Evolutionary conservation across 1,284 basidiomycete genomes (phyloP).

Genomic region (Athelia sp.): DNA sequence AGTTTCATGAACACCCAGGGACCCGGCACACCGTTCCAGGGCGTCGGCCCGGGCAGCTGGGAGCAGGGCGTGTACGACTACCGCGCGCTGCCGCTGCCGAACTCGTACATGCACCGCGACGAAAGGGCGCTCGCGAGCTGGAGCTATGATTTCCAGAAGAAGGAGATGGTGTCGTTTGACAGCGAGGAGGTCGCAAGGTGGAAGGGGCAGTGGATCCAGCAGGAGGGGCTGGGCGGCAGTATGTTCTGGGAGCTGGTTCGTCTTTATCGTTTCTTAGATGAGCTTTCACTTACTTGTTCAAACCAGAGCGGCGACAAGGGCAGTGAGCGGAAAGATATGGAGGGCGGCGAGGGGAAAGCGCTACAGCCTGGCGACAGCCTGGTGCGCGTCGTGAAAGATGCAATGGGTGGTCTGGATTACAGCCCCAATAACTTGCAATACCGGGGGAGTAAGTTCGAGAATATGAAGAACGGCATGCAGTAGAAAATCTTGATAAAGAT

Average conservation of each 20-base stretch:
- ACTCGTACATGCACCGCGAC: slow-evolving; percentile 57
- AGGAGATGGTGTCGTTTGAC: slow-evolving; percentile 81
- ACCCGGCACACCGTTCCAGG: slow-evolving; percentile 73
- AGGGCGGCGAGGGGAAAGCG: slow-evolving; percentile 61
- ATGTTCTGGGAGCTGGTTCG: slow-evolving; percentile 78
- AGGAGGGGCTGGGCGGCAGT: slow-evolving; percentile 68
- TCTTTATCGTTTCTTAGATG: too few relatives aligned
- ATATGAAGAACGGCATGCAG: slow-evolving; percentile 66
- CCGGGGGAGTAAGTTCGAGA: slow-evolving; percentile 69
- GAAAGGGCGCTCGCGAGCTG: slow-evolving; percentile 61
- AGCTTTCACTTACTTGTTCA: too few relatives aligned
- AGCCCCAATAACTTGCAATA: slow-evolving; percentile 70
- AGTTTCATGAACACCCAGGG: slow-evolving; percentile 87
- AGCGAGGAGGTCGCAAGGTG: slow-evolving; percentile 58
- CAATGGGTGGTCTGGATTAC: slow-evolving; percentile 68
- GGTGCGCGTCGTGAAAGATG: slow-evolving; percentile 63
- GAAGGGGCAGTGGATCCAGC: slow-evolving; percentile 75
- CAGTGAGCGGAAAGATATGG: slow-evolving; percentile 59
- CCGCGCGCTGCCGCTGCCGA: slow-evolving; percentile 69
- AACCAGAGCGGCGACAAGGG: slow-evolving; percentile 74
- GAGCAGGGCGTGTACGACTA: slow-evolving; percentile 82
- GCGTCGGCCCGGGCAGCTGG: slow-evolving; percentile 73
- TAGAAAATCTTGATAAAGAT: slow-evolving; percentile 9
- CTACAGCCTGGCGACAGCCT: slow-evolving; percentile 56
- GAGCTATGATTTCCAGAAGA: slow-evolving; percentile 63